phyloP scores from a whole-genome alignment of 805 yeast species.

The Teunomyces atbi region DNA sequence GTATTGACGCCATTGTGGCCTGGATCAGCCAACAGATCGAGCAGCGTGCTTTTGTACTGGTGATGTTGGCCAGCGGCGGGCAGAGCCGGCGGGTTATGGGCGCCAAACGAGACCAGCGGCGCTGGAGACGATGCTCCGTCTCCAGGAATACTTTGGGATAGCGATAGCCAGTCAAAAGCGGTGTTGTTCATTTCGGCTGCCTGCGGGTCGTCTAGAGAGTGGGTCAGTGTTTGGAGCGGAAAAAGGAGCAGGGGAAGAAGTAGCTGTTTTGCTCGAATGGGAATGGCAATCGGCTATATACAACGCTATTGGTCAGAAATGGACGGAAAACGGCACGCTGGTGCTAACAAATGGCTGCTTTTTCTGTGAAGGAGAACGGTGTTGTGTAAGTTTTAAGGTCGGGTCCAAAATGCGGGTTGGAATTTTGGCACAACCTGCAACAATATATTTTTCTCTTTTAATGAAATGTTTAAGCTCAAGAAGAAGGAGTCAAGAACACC shows the following conservation, averaged over 20 bases:
- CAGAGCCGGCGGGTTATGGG: constrained; percentile 13
- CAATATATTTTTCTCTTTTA: constrained; percentile 9
- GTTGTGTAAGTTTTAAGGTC: not conserved
- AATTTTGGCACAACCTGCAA: not conserved
- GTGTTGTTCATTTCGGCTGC: constrained; percentile 22
- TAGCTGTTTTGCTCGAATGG: not conserved
- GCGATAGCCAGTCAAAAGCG: constrained; percentile 51
- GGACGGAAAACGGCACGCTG: not conserved
- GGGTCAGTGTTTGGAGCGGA: not conserved
- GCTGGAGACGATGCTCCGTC: constrained; percentile 29
- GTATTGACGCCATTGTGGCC: constrained; percentile 9
- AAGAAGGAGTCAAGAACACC: constrained; percentile 5
- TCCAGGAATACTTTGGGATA: constrained; percentile 25
- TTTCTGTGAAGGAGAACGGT: not conserved
- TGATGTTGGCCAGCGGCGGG: constrained; percentile 6
- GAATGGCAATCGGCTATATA: not conserved
- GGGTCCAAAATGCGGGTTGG: not conserved
- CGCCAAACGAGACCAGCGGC: constrained; percentile 50
- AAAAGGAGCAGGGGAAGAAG: not conserved
- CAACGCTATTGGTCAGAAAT: not conserved
- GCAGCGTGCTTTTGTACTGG: constrained; percentile 12
- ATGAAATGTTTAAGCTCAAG: constrained; percentile 35
- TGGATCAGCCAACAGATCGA: constrained; percentile 12
- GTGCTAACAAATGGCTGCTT: not conserved
- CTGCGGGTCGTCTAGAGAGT: not conserved